phyloP scores from a whole-genome alignment of 768 basidiomycete genomes.

The Clitopilus passeckerianus region DNA sequence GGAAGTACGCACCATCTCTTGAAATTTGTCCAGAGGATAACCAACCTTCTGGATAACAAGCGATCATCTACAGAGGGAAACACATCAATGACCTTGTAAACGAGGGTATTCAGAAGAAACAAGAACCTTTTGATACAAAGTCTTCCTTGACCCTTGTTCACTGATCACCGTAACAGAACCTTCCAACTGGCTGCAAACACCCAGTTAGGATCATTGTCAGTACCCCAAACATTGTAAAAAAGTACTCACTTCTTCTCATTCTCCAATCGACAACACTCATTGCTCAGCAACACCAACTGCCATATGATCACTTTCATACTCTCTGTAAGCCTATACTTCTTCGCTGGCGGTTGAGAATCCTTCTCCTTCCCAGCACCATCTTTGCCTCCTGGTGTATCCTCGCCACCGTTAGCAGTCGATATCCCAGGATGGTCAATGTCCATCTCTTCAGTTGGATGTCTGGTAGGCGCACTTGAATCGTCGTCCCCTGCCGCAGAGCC shows the following conservation, averaged over 20 bases:
- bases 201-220: constrained; percentile 3
- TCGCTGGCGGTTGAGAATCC: constrained; percentile 51
- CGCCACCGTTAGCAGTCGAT: constrained; percentile 2
- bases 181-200: constrained; percentile 43
- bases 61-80: constrained; percentile 51
- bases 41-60: constrained; percentile 81
- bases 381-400: constrained; percentile 8
- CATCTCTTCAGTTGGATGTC: constrained; percentile 44
- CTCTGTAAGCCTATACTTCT: constrained; percentile 78
- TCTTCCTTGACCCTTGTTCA: constrained; percentile 77
- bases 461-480: constrained; percentile 33
- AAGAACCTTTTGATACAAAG: constrained; percentile 71
- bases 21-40: constrained; percentile 84
- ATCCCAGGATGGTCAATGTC: constrained; percentile 26
- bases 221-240: constrained; percentile 1
- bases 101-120: neutral
- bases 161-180: constrained; percentile 68
- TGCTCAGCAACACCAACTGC: constrained; percentile 77
- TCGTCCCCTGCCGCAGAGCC: constrained; percentile 18
- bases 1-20: constrained; percentile 58
- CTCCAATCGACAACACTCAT: constrained; percentile 70
- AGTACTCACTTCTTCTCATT: constrained; percentile 57
- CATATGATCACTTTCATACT: constrained; percentile 76
- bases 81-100: constrained; percentile 1
- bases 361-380: constrained; percentile 14